Base-by-base conservation (phyloP, 2,329 filamentous ascomycete genomes). In the Aureobasidium subglaciale region DNA sequence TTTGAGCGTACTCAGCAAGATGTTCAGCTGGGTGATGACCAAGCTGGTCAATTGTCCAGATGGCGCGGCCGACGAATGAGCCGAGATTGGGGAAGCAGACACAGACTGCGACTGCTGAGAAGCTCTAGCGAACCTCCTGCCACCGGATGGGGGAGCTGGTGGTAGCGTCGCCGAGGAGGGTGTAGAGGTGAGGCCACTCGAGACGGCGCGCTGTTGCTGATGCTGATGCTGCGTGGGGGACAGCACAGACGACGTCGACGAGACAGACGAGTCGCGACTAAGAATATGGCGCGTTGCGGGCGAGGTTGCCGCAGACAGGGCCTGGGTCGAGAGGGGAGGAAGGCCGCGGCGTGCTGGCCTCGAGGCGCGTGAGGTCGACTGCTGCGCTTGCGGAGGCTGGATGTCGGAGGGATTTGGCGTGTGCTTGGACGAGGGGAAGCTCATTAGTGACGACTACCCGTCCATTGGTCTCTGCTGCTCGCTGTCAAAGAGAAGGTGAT, bases 21-120 rank as follows among this genome's bases (percentile, higher is more conserved):
- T 84, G 75, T 93, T 95, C 63, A 97, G 85, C 77, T 99, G 93
- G 62, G 93, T 90, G 67, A 96, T 86, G 65, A 93, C 90, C 71
- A 99, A 93, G 75, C 95, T 96, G 59, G 87, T 87, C 65, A 97
- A 79, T 68, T 74, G 72, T 27, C 65, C 71, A 18, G 72, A 70
- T 11, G 66, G 61, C 63, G 71, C 69, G 57, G 75, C 80, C 71
- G 64, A 73, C 29, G 56, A 55, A 11, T 56, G 45, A 30, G 55
- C 42, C 64, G 68, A 73, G 55, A 77, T 78, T 34, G 78, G 79
- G 58, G 79, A 81, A 70, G 70, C 66, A 64, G 74, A 80, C 55
- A 80, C 73, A 55, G 81, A 78, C 62, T 82, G 81, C 69, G 82
- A 83, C 68, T 81, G 81, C 64, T 79, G 76, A 63, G 76, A 75